Base-by-base conservation (phyloP, 805 yeast genomes). In the Saturnispora silvae region DNA sequence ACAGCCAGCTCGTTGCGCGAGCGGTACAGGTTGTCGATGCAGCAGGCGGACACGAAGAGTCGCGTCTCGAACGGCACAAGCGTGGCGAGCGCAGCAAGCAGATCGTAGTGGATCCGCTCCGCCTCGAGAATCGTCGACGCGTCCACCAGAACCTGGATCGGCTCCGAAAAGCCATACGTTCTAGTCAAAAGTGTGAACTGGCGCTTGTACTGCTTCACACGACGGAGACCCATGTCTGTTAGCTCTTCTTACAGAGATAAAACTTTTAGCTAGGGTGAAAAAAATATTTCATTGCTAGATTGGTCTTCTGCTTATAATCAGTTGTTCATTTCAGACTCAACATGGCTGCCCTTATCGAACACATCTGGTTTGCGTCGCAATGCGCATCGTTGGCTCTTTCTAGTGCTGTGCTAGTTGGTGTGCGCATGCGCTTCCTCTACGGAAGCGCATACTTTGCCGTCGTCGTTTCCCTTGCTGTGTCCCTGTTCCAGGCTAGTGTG, bases 41-140 rank as follows among this genome's bases (percentile, higher is more conserved):
- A 82, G 55, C 98, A 92, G 57, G 92, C 97, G 2, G 98, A 85
- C 38, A 92, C 81, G 94, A 92, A 72, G 16, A 84, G 82, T 52
- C 89, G 92, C 22, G 77, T 73, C 49, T 82, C 87, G 10, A 77
- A 83, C 56, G 89, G 97, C 11, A 89, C 62, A 0, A 95, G 84
- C 44, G 92, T 65, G 40, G 74, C 65, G 23, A 92, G 63, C 10
- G 92, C 95, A 52, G 82, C 81, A n/a, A 64, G 66, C n/a, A 92
- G 60, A 56, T 89, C 86, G 56, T 72, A 84, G 38, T 79, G 77
- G 13, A 83, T 70, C 41, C 71, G 67, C 42, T 70, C 72, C 30
- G 85, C 75, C 29, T 72, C 76, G 24, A 74, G 57, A 4, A 92
- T 74, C 8, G 86, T 59, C 46, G 80, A 81, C 45, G 84, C 83